Evolutionary conservation across 108 stramenopile genomes (phyloP).

Genomic region (Epipyxis sp.): DNA sequence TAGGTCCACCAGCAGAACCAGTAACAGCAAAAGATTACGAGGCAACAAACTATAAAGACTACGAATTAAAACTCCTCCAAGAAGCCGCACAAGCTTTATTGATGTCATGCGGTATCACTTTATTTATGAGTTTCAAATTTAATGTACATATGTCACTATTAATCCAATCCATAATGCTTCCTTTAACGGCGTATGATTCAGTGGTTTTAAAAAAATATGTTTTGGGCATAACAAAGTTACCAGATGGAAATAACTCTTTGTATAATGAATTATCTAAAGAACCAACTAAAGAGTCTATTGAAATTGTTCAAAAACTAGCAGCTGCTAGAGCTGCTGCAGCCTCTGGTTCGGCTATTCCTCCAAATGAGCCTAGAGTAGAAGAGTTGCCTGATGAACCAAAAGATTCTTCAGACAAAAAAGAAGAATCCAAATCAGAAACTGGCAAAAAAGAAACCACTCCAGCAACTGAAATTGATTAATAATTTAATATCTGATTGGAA

Average conservation of each 20-base stretch:
- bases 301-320: neutral
- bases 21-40: neutral
- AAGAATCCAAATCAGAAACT: neutral
- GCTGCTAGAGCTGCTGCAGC: neutral
- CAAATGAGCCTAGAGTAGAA: constrained; percentile 10
- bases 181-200: neutral
- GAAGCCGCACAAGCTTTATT: neutral
- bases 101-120: neutral
- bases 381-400: constrained; percentile 1
- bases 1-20: neutral
- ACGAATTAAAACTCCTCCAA: neutral
- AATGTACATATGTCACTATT: constrained; percentile 9
- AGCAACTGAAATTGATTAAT: too few relatives aligned
- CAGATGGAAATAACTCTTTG: neutral
- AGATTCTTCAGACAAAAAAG: too few relatives aligned
- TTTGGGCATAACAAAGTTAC: constrained; percentile 4
- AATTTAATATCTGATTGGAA: too few relatives aligned
- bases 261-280: neutral
- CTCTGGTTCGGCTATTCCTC: neutral
- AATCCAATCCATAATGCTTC: constrained; percentile 13
- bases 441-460: too few relatives aligned
- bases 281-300: neutral
- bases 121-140: constrained; percentile 30
- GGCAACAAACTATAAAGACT: constrained; percentile 15
- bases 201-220: constrained; percentile 22